Evolutionary conservation across 176 grass and related monocot species (phyloP).

Genomic region (Themeda triandra): DNA sequence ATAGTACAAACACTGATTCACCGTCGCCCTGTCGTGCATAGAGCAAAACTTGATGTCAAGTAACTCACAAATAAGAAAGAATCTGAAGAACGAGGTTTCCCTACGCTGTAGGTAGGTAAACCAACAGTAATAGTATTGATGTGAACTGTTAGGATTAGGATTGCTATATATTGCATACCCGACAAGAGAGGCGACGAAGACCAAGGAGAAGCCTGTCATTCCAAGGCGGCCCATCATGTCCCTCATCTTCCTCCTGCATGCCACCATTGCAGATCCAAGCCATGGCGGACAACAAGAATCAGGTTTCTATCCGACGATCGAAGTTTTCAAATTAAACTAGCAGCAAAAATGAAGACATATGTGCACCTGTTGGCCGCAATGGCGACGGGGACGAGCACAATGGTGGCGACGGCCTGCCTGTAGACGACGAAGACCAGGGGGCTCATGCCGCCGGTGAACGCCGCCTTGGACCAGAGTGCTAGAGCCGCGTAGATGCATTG

Average conservation of each 20-base stretch:
- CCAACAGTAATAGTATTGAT: background rate
- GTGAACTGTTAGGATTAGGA: background rate
- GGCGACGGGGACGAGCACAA: constrained; percentile 38
- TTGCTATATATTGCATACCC: constrained; percentile 36
- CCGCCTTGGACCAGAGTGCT: constrained; percentile 54
- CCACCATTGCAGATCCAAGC: background rate
- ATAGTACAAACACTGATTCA: constrained; percentile 62
- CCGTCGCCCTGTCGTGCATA: constrained; percentile 42
- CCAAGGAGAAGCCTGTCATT: constrained; percentile 50
- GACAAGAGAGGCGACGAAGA: constrained; percentile 57
- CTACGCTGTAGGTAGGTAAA: no score
- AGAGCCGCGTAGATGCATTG: constrained; percentile 75
- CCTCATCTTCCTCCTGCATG: constrained; percentile 43
- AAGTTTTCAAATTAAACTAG: background rate
- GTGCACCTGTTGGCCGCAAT: constrained; percentile 33
- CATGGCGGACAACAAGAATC: background rate
- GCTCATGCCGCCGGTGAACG: constrained; percentile 61
- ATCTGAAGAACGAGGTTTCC: no score
- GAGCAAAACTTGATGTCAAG: background rate
- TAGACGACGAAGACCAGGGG: constrained; percentile 86
- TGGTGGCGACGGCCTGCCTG: constrained; percentile 53
- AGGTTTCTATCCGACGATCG: background rate
- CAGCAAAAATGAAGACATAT: no score
- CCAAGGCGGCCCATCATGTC: constrained; percentile 19
- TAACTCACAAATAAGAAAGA: background rate